phyloP scores from a whole-genome alignment of 345 rosid species.

The Citrus unshiu region DNA sequence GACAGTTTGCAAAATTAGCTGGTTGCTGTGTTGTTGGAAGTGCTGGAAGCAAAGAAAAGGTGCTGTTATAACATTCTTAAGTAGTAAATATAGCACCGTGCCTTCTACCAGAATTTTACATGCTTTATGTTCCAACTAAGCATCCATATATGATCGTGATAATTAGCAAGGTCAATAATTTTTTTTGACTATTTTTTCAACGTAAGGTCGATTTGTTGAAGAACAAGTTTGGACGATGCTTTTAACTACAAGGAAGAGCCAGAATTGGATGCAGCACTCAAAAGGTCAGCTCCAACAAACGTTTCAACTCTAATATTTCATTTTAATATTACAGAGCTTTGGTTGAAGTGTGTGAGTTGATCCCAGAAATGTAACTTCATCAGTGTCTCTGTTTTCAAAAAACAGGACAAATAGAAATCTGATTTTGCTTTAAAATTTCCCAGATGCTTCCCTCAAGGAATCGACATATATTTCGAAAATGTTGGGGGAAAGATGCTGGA shows the following conservation, averaged over 20 bases:
- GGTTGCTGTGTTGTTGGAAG: slow-evolving; percentile 62
- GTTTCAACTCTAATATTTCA: neutral
- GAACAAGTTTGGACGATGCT: slow-evolving; percentile 64
- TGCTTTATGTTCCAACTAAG: neutral
- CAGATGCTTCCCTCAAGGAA: no score
- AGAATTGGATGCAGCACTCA: slow-evolving; percentile 48
- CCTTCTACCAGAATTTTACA: neutral
- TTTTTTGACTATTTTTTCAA: neutral
- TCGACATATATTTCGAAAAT: no score
- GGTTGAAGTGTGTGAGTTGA: neutral
- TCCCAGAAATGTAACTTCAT: neutral
- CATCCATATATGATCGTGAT: neutral
- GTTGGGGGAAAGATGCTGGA: no score
- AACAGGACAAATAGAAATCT: no score
- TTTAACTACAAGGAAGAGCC: slow-evolving; percentile 72
- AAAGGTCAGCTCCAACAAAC: slow-evolving; percentile 38
- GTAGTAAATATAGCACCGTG: no score
- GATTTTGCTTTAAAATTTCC: no score
- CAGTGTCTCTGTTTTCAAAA: neutral
- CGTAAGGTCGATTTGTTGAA: slow-evolving; percentile 56
- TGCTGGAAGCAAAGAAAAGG: slow-evolving; percentile 46
- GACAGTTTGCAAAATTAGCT: slow-evolving; percentile 48
- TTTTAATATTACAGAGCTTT: no score
- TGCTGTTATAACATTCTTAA: neutral
- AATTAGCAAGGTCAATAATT: no score